phyloP scores from a whole-genome alignment of 257 asterid species.

The Solanum ossicruentum region DNA sequence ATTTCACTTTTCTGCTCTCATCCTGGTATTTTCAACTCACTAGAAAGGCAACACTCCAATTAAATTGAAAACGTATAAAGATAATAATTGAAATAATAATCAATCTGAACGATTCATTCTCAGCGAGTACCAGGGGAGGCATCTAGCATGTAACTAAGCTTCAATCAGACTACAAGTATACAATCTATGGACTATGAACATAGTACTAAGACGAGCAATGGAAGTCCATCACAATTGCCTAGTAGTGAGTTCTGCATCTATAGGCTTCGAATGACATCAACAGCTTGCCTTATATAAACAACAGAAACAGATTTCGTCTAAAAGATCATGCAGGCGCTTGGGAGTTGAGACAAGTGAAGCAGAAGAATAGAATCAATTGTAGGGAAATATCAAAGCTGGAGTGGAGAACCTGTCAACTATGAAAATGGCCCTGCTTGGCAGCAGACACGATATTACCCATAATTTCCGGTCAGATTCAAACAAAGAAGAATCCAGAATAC shows the following conservation, averaged over 20 bases:
- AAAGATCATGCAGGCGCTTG: not conserved
- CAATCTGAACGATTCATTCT: not conserved
- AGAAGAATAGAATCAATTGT: not conserved
- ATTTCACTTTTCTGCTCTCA: not conserved
- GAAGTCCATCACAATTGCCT: not conserved
- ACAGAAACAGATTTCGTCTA: not conserved
- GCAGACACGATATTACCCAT: not conserved
- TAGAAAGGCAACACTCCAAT: not conserved
- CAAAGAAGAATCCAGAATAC: not conserved
- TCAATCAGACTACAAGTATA: not conserved
- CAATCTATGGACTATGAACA: not conserved
- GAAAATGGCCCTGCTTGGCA: not conserved
- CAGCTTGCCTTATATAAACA: not conserved
- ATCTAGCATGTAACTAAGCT: not conserved
- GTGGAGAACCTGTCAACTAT: not conserved
- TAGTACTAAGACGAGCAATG: not conserved
- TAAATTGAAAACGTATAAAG: too few relatives aligned
- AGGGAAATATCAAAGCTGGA: not conserved
- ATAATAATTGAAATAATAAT: not conserved
- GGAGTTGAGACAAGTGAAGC: not conserved
- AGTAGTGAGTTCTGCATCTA: not conserved
- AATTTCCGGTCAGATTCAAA: not conserved
- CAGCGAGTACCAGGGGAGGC: not conserved
- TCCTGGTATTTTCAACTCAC: not conserved
- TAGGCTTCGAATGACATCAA: not conserved